Percentiles rank a stretch among this genome's conserved stretches.
Conservation (phyloP, 768 basidiomycete genomes). For the Agaricus bisporus region DNA sequence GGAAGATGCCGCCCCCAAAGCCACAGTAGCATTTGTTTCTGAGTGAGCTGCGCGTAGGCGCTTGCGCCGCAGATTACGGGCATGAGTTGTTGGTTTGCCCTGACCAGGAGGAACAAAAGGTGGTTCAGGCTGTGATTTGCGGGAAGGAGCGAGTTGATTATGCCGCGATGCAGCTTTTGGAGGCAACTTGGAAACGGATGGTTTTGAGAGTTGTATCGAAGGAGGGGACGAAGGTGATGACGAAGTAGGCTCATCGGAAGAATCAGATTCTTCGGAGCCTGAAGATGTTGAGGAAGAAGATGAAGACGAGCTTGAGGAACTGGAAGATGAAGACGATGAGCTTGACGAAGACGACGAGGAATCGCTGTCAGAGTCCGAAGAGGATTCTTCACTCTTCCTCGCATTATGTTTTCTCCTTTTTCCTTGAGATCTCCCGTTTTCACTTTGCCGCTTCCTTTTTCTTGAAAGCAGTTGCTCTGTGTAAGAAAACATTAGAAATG, state of each 20-base stretch:
- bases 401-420: background rate
- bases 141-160: background rate
- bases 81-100: constrained; percentile 52
- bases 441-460: constrained; percentile 7
- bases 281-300: constrained; percentile 18
- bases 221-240: constrained; percentile 16
- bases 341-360: constrained; percentile 21
- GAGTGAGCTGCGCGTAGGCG: constrained; percentile 29
- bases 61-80: constrained; percentile 52
- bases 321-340: constrained; percentile 16
- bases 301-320: constrained; percentile 20
- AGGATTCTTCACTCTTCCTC: background rate
- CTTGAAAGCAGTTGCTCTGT: background rate
- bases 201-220: constrained; percentile 1
- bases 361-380: constrained; percentile 14
- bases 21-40: constrained; percentile 13
- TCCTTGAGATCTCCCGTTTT: background rate
- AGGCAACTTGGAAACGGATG: background rate
- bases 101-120: constrained; percentile 47
- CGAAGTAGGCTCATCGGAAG: constrained; percentile 19
- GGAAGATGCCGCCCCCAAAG: background rate
- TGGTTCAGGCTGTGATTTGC: background rate
- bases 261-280: constrained; percentile 10
- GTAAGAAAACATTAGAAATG: background rate
- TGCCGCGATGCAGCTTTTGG: constrained; percentile 1